phyloP scores from a whole-genome alignment of 2,329 filamentous ascomycete species.

The Claviceps monticola region DNA sequence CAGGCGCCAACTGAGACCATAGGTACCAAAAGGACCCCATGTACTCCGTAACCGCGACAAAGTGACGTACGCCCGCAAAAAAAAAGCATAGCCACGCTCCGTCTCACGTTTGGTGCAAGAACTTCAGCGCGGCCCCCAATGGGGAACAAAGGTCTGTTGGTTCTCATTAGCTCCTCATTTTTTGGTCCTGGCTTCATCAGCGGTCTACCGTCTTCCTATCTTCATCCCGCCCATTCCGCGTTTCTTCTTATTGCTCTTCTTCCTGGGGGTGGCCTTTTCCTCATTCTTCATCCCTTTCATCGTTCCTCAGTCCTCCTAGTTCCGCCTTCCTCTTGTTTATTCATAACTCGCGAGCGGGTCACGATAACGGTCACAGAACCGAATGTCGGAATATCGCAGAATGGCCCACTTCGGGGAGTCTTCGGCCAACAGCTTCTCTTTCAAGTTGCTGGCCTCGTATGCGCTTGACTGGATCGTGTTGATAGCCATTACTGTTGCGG shows the following conservation, averaged over 20 bases:
- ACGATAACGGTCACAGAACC: background rate
- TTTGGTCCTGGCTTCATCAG: too few relatives aligned
- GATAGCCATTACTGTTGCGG: conserved; percentile 42
- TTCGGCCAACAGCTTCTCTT: conserved; percentile 14
- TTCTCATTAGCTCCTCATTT: too few relatives aligned
- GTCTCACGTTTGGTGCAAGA: background rate
- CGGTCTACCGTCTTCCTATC: too few relatives aligned
- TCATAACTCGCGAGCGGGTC: background rate
- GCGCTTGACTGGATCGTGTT: conserved; percentile 62
- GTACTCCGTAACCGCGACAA: background rate
- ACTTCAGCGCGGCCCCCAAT: too few relatives aligned
- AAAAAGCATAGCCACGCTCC: background rate
- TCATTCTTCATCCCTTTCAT: too few relatives aligned
- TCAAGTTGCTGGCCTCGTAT: conserved; percentile 45
- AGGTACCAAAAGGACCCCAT: background rate
- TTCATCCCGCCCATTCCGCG: background rate
- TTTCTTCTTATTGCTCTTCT: background rate
- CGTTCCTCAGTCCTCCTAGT: background rate
- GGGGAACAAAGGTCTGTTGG: too few relatives aligned
- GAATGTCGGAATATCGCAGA: conserved; percentile 16
- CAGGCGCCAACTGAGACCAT: background rate
- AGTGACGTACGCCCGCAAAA: background rate
- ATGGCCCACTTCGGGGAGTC: conserved; percentile 13
- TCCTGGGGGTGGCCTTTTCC: background rate
- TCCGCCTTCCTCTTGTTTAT: background rate